phyloP scores from a whole-genome alignment of 768 basidiomycete species.

The Chalciporus sphaerocephalus region DNA sequence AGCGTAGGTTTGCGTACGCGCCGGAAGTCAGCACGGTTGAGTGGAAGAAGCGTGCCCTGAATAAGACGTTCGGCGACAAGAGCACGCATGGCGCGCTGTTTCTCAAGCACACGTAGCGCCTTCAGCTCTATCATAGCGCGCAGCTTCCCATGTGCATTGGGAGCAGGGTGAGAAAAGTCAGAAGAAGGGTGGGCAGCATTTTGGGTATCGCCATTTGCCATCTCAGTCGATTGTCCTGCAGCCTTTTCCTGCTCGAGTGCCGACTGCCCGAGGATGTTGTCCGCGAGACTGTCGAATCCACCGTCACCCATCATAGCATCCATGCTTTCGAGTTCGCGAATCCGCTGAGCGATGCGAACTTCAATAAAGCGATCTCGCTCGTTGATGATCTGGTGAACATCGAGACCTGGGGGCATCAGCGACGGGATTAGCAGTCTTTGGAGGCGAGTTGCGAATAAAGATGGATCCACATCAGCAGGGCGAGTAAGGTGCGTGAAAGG shows the following conservation, averaged over 20 bases:
- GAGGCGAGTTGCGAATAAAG: conserved; percentile 64
- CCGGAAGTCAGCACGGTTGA: conserved; percentile 90
- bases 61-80: conserved; percentile 82
- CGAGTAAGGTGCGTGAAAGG: conserved; percentile 81
- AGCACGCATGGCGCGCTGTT: conserved; percentile 84
- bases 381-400: conserved; percentile 85
- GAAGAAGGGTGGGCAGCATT: neutral
- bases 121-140: conserved; percentile 93
- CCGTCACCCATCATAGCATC: conserved; percentile 80
- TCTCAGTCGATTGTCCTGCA: conserved; percentile 10
- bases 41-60: conserved; percentile 82
- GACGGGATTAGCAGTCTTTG: conserved; percentile 84
- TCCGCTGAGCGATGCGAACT: conserved; percentile 81
- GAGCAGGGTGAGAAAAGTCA: conserved; percentile 43
- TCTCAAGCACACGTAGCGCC: conserved; percentile 80
- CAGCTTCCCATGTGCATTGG: conserved; percentile 75
- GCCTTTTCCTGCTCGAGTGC: conserved; percentile 4
- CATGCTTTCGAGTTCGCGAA: conserved; percentile 77
- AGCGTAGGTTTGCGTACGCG: conserved; percentile 79
- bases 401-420: conserved; percentile 86
- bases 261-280: conserved; percentile 28
- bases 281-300: conserved; percentile 49
- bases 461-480: conserved; percentile 53
- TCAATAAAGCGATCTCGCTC: conserved; percentile 92
- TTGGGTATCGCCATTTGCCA: conserved; percentile 31